These are phyloP conservation scores for Alternaria sp. DNA, from an alignment of 2,329 filamentous ascomycete genomes.

Conservation along the genomic window DNA sequence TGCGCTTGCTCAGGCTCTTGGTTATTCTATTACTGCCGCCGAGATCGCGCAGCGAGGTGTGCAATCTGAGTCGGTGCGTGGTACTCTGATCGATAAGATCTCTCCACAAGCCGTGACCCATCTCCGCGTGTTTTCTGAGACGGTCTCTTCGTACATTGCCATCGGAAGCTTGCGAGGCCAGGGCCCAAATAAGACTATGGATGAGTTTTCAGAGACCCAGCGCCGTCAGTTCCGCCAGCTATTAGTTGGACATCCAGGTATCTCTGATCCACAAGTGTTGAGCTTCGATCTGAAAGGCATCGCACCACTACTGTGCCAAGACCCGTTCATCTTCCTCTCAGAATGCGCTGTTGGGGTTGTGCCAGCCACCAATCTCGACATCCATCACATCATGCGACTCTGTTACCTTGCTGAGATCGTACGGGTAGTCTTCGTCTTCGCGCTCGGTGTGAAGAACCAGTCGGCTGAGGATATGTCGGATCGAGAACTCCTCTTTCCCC, in stretches of 20 bases:
- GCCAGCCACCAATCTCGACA: constrained; percentile 73
- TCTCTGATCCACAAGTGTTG: constrained; percentile 49
- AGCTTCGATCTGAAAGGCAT: constrained; percentile 56
- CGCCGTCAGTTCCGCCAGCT: constrained; percentile 79
- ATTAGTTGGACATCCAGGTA: constrained; percentile 67
- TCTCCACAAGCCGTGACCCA: constrained; percentile 86
- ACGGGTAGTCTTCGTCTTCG: constrained; percentile 73
- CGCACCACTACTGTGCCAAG: constrained; percentile 69
- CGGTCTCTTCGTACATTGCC: constrained; percentile 82
- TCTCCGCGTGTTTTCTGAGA: constrained; percentile 87
- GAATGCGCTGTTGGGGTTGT: constrained; percentile 78
- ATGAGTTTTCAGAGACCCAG: constrained; percentile 73
- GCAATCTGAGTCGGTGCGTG: constrained; percentile 71
- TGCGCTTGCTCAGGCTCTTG: constrained; percentile 72
- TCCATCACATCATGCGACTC: constrained; percentile 80
- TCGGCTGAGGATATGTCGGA: constrained; percentile 11
- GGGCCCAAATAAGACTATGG: constrained; percentile 68
- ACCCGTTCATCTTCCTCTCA: constrained; percentile 82
- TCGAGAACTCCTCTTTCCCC: constrained; percentile 14
- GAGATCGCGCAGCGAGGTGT: constrained; percentile 93
- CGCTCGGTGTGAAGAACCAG: constrained; percentile 20
- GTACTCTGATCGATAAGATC: constrained; percentile 83
- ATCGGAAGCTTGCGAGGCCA: constrained; percentile 73
- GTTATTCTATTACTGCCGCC: constrained; percentile 84
- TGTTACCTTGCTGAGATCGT: constrained; percentile 93